Percentiles rank a stretch among this genome's conserved stretches.
phyloP scores from a whole-genome alignment of 163 green algal genomes.

The Coccomyxa subellipsoidea region DNA sequence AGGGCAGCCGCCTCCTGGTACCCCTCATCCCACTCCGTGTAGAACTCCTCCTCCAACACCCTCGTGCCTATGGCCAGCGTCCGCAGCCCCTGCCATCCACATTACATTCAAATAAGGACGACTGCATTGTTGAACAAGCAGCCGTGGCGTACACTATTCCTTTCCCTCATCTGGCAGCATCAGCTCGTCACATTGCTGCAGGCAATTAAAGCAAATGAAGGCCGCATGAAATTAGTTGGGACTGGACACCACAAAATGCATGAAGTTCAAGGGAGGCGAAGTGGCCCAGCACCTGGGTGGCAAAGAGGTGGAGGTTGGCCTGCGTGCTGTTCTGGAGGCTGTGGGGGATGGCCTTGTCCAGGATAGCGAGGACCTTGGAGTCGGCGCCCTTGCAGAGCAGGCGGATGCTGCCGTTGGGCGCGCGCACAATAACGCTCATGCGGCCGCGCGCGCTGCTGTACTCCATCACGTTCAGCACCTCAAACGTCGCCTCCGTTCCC shows the following conservation, averaged over 20 bases:
- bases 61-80: slow-evolving; percentile 72
- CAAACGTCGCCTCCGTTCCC: slow-evolving; percentile 48
- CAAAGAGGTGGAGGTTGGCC: slow-evolving; percentile 67
- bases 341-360: slow-evolving; percentile 8
- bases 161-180: too few species aligned
- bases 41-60: slow-evolving; percentile 52
- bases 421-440: slow-evolving; percentile 74
- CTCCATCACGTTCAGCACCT: slow-evolving; percentile 77
- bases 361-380: slow-evolving; percentile 30
- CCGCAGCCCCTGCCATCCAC: slow-evolving; percentile 57
- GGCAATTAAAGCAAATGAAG: too few species aligned
- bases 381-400: slow-evolving; percentile 83
- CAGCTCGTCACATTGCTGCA: too few species aligned
- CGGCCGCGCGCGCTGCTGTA: slow-evolving; percentile 76
- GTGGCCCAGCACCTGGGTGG: slow-evolving; percentile 32
- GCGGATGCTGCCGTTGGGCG: slow-evolving; percentile 60
- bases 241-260: too few species aligned
- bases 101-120: too few species aligned
- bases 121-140: too few species aligned
- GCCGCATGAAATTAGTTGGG: too few species aligned
- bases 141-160: too few species aligned
- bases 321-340: slow-evolving; percentile 46
- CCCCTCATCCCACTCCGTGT: slow-evolving; percentile 56
- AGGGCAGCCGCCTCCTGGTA: slow-evolving; percentile 56
- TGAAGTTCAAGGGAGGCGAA: neutral